Evolutionary conservation across 306 rosid species (phyloP).

Genomic region (Geum urbanum): DNA sequence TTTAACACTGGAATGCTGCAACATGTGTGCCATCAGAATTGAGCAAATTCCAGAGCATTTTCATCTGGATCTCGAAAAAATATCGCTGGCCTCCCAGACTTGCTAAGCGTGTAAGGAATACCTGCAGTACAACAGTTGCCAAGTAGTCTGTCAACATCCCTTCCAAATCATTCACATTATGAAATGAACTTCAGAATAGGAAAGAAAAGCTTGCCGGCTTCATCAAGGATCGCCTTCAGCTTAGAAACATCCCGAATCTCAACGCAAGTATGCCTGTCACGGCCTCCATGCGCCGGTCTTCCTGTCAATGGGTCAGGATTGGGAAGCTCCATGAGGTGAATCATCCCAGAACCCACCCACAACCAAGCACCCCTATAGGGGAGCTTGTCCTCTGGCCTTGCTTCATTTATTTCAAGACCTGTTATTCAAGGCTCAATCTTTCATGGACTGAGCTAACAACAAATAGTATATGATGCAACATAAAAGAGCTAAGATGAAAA

Average conservation of each 20-base stretch:
- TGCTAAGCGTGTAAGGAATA: conserved; percentile 82
- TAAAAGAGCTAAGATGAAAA: conserved; percentile 7
- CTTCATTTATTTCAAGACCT: conserved; percentile 91
- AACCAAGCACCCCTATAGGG: conserved; percentile 98
- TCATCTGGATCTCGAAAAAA: conserved; percentile 89
- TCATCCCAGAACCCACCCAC: conserved; percentile 98
- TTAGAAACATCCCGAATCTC: conserved; percentile 72
- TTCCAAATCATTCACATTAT: not conserved
- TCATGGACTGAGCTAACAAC: not conserved
- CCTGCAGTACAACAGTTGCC: conserved; percentile 36
- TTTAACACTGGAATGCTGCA: not conserved
- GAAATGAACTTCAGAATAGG: conserved; percentile 12
- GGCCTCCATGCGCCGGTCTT: conserved; percentile 83
- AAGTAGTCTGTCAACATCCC: not conserved
- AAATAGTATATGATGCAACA: not conserved
- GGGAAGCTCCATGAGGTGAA: conserved; percentile 97
- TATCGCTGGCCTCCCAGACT: conserved; percentile 94
- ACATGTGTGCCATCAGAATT: conserved; percentile 52
- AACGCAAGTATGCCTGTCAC: conserved; percentile 86
- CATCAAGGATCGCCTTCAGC: conserved; percentile 72
- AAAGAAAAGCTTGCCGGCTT: conserved; percentile 52
- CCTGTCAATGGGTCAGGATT: conserved; percentile 92
- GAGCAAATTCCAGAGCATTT: conserved; percentile 89
- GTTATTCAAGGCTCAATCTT: not conserved
- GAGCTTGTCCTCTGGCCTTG: conserved; percentile 92